phyloP scores from a whole-genome alignment of 192 early-diverging fungal species.

The Chytriomyces hyalinus region DNA sequence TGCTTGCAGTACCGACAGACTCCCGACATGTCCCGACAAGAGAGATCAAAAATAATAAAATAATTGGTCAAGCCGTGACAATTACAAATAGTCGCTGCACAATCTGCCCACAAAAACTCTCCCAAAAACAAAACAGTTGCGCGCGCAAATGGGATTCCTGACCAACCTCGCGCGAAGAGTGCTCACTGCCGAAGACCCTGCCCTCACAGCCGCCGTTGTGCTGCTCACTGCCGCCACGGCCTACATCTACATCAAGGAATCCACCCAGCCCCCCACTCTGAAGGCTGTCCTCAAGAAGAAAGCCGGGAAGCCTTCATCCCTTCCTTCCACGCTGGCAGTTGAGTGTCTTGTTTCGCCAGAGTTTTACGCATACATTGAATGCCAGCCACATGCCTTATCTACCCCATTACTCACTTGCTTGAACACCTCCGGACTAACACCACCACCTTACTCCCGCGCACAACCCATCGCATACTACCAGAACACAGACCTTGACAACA shows the following conservation, averaged over 20 bases:
- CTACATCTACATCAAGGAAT: constrained; percentile 11
- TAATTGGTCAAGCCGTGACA: too few species aligned
- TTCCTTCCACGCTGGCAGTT: not conserved
- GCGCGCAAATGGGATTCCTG: not conserved
- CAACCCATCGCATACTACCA: not conserved
- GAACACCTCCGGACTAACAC: too few species aligned
- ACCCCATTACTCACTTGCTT: not conserved
- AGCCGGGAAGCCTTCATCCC: not conserved
- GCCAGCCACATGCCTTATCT: not conserved
- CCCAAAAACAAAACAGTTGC: not conserved
- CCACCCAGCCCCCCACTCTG: not conserved
- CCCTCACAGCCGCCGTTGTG: constrained; percentile 8
- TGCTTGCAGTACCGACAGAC: too few species aligned
- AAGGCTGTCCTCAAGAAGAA: not conserved
- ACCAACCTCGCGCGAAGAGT: not conserved
- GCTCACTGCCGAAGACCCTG: constrained; percentile 1
- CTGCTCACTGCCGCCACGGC: not conserved
- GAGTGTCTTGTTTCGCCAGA: not conserved
- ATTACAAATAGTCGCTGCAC: too few species aligned
- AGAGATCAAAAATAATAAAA: too few species aligned
- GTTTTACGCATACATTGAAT: not conserved
- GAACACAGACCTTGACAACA: constrained; percentile 21
- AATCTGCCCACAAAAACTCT: too few species aligned
- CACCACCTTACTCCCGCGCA: too few species aligned
- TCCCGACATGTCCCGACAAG: too few species aligned